phyloP scores from a whole-genome alignment of 306 rosid genomes.

The Quercus rubra region DNA sequence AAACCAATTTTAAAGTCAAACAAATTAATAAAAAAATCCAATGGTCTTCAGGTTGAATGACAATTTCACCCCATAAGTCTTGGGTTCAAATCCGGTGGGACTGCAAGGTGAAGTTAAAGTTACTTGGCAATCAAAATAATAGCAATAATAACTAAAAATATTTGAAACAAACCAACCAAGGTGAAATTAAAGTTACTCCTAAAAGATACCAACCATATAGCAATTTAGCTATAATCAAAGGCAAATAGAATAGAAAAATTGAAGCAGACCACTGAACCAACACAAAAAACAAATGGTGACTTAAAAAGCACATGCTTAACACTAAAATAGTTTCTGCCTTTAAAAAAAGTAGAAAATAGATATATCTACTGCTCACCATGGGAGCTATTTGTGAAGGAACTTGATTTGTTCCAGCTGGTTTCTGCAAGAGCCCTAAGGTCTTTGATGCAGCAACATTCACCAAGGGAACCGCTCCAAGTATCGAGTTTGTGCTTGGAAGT shows the following conservation, averaged over 20 bases:
- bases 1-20: neutral
- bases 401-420: slow-evolving; percentile 44
- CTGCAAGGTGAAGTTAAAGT: no score
- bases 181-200: neutral
- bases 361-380: slow-evolving; percentile 46
- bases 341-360: neutral
- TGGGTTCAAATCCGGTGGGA: no score
- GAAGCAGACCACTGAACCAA: neutral
- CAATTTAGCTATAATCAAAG: neutral
- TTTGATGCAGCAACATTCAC: slow-evolving; percentile 41
- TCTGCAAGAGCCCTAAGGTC: slow-evolving; percentile 48
- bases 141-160: neutral
- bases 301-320: neutral
- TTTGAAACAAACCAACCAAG: neutral
- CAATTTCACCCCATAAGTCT: no score
- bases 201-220: neutral
- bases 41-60: no score
- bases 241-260: neutral
- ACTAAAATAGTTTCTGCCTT: neutral
- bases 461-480: slow-evolving; percentile 44
- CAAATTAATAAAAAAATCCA: neutral
- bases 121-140: no score
- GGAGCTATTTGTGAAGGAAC: slow-evolving; percentile 42
- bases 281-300: slow-evolving; percentile 2
- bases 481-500: slow-evolving; percentile 25